Conservation (phyloP, 2,329 filamentous ascomycete species). For the Sphaerulina vaccinii region DNA sequence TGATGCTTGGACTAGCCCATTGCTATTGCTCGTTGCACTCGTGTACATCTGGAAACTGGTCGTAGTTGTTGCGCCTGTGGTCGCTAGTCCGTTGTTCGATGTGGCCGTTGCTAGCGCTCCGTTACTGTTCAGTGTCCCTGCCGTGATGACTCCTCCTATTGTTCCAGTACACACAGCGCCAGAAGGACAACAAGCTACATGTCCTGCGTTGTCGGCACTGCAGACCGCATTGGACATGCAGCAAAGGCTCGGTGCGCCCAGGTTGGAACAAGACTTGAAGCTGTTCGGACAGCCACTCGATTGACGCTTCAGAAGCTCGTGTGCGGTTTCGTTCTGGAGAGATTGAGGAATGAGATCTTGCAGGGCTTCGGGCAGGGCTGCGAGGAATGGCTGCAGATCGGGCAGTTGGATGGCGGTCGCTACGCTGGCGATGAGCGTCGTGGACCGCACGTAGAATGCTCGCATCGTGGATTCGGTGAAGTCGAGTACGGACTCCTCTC, state of each 20-base stretch:
- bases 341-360: slow-evolving; percentile 24
- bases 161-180: slow-evolving; percentile 59
- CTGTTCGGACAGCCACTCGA: slow-evolving; percentile 49
- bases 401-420: slow-evolving; percentile 30
- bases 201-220: slow-evolving; percentile 54
- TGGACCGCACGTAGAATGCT: slow-evolving; percentile 20
- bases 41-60: slow-evolving; percentile 25
- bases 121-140: slow-evolving; percentile 32
- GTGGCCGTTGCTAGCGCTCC: slow-evolving; percentile 29
- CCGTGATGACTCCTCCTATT: slow-evolving; percentile 42
- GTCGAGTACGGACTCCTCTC: background rate
- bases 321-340: slow-evolving; percentile 23
- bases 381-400: slow-evolving; percentile 33
- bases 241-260: slow-evolving; percentile 56
- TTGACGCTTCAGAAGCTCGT: slow-evolving; percentile 38
- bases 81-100: slow-evolving; percentile 19
- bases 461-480: slow-evolving; percentile 18
- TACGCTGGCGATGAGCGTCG: slow-evolving; percentile 18
- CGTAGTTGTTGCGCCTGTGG: slow-evolving; percentile 26
- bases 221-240: slow-evolving; percentile 56
- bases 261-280: slow-evolving; percentile 53
- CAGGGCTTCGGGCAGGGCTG: slow-evolving; percentile 31
- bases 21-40: slow-evolving; percentile 25
- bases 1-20: slow-evolving; percentile 29
- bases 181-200: slow-evolving; percentile 62